phyloP scores from a whole-genome alignment of 306 rosid species.

The Pterocarpus macrocarpus region DNA sequence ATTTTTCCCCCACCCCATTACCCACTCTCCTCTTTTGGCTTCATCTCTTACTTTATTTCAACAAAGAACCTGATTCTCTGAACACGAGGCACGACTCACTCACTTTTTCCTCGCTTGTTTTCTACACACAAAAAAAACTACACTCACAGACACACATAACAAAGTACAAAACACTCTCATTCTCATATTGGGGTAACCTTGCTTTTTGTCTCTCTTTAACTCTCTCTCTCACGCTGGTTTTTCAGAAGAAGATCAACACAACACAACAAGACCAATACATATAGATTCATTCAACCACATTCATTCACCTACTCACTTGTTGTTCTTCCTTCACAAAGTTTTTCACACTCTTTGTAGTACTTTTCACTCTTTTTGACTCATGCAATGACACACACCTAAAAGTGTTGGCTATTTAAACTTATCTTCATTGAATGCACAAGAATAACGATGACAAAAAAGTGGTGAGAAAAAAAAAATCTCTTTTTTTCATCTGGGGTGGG shows the following conservation, averaged over 20 bases:
- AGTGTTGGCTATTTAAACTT: neutral
- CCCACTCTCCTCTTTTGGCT: neutral
- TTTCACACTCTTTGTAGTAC: neutral
- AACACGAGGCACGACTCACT: slow-evolving; percentile 40
- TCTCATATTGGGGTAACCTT: neutral
- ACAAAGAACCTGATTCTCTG: slow-evolving; percentile 76
- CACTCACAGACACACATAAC: neutral
- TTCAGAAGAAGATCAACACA: neutral
- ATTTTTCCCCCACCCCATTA: neutral
- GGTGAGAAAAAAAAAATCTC: neutral
- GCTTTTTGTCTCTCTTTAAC: slow-evolving; percentile 31
- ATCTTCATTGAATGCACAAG: slow-evolving; percentile 40
- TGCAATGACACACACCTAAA: slow-evolving; percentile 9
- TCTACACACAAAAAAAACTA: neutral
- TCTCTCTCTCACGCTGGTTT: slow-evolving; percentile 13
- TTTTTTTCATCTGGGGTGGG: neutral
- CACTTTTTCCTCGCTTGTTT: slow-evolving; percentile 38
- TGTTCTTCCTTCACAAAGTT: neutral
- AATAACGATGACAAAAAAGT: slow-evolving; percentile 16
- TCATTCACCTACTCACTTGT: neutral
- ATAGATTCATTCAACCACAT: neutral
- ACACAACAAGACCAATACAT: slow-evolving; percentile 1
- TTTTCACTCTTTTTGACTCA: neutral
- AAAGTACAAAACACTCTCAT: neutral
- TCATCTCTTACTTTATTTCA: slow-evolving; percentile 42